These are phyloP conservation scores for Metschnikowia lachancei DNA, from an alignment of 805 yeast genomes.

Conservation along the genomic window DNA sequence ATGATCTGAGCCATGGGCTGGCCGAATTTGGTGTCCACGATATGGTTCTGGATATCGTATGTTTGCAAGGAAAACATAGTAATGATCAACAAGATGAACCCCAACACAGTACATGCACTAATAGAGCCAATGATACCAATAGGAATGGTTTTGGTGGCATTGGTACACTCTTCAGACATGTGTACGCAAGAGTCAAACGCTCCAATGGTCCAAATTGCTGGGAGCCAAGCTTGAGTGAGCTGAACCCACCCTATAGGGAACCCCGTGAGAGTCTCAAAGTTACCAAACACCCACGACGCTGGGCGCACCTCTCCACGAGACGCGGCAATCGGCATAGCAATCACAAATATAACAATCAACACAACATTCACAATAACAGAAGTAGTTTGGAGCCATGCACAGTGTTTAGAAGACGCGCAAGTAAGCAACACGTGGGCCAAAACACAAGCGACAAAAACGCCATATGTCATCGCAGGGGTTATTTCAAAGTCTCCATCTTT, in stretches of 20 bases:
- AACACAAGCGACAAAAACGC: constrained; percentile 62
- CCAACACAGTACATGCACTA: constrained; percentile 54
- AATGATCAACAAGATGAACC: constrained; percentile 54
- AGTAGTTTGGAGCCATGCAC: constrained; percentile 58
- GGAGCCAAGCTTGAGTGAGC: constrained; percentile 50
- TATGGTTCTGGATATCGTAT: constrained; percentile 28
- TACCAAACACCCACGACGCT: constrained; percentile 55
- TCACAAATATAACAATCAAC: constrained; percentile 52
- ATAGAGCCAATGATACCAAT: constrained; percentile 62
- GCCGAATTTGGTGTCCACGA: constrained; percentile 35
- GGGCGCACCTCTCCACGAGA: constrained; percentile 38
- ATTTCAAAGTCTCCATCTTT: constrained; percentile 55
- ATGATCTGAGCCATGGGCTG: constrained; percentile 66
- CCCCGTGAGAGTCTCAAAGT: constrained; percentile 47
- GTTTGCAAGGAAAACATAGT: constrained; percentile 55
- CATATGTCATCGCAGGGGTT: constrained; percentile 55
- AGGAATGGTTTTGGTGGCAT: constrained; percentile 63
- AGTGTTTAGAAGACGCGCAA: constrained; percentile 52
- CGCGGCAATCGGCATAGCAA: constrained; percentile 66
- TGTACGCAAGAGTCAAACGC: constrained; percentile 72
- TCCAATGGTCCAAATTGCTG: constrained; percentile 74
- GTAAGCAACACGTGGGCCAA: constrained; percentile 52
- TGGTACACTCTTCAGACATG: constrained; percentile 67
- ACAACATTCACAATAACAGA: constrained; percentile 55
- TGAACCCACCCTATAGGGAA: constrained; percentile 62